Conservation (phyloP, 805 yeast species). For the Starmera amethionina region DNA sequence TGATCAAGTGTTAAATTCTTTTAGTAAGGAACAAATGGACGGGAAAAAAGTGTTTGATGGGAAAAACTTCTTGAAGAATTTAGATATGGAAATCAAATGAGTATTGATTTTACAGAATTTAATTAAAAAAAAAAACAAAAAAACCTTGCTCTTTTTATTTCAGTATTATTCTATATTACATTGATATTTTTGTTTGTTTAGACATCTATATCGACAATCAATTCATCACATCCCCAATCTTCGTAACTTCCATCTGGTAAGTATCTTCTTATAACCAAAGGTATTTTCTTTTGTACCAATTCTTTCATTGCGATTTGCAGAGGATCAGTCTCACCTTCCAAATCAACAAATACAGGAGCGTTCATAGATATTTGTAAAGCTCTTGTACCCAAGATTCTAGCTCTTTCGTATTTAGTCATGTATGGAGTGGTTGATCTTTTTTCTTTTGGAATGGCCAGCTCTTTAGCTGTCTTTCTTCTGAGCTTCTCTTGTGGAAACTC, state of each 20-base stretch:
- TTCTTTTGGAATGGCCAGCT: constrained; percentile 82
- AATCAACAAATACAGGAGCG: constrained; percentile 95
- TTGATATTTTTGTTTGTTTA: constrained; percentile 2
- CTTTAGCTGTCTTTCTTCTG: constrained; percentile 58
- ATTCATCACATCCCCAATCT: constrained; percentile 98
- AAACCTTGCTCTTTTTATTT: constrained; percentile 1
- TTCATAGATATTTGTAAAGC: constrained; percentile 97
- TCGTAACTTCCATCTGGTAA: constrained; percentile 95
- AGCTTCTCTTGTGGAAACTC: constrained; percentile 30
- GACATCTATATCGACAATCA: constrained; percentile 64
- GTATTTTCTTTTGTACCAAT: constrained; percentile 87
- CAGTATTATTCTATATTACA: neutral
- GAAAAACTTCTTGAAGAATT: constrained; percentile 40
- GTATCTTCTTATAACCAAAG: constrained; percentile 90
- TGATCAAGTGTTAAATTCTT: constrained; percentile 41
- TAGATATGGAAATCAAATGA: too few relatives aligned
- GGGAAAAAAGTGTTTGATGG: constrained; percentile 54
- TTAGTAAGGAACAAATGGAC: constrained; percentile 41
- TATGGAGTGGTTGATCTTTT: constrained; percentile 93
- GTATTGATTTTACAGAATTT: too few relatives aligned
- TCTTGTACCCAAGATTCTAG: constrained; percentile 94
- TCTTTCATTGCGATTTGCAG: constrained; percentile 97
- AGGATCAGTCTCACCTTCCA: constrained; percentile 99
- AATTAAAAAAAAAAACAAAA: too few relatives aligned
- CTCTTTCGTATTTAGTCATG: constrained; percentile 98